Conservation (phyloP, 2,329 filamentous ascomycete genomes). For the Phialophora chinensis region DNA sequence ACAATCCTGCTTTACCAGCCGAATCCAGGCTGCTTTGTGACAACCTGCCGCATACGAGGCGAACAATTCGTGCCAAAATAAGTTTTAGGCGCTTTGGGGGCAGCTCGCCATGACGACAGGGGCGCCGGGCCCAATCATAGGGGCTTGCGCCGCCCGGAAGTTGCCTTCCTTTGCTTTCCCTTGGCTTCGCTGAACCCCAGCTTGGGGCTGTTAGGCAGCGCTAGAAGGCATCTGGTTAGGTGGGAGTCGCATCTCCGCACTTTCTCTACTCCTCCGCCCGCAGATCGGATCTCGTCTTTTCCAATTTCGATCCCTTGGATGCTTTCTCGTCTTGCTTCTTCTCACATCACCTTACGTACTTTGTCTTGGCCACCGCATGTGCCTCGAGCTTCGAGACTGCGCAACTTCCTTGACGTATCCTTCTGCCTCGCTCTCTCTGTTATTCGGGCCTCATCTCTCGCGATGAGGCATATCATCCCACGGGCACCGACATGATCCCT, state of each 20-base stretch:
- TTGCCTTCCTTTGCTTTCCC: not conserved
- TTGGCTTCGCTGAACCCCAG: not conserved
- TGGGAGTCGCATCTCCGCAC: constrained; percentile 4
- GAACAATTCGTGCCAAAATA: not conserved
- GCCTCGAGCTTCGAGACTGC: not conserved
- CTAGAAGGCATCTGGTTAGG: constrained; percentile 15
- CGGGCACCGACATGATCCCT: constrained; percentile 35
- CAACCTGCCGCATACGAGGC: not conserved
- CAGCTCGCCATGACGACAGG: not conserved
- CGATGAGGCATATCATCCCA: constrained; percentile 18
- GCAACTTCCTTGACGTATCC: not conserved
- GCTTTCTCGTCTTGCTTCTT: not conserved
- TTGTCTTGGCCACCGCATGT: not conserved
- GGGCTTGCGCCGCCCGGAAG: not conserved
- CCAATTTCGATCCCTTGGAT: not conserved
- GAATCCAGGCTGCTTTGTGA: not conserved
- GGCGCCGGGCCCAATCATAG: not conserved
- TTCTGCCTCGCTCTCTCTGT: not conserved
- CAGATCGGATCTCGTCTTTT: constrained; percentile 15
- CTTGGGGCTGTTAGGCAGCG: not conserved
- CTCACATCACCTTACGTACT: not conserved
- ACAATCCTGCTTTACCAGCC: not conserved
- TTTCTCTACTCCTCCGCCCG: constrained; percentile 12
- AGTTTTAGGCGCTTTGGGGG: not conserved
- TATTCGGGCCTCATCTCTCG: constrained; percentile 8